Evolutionary conservation across 306 rosid genomes (phyloP).

Genomic region (Aeschynomene evenia): DNA sequence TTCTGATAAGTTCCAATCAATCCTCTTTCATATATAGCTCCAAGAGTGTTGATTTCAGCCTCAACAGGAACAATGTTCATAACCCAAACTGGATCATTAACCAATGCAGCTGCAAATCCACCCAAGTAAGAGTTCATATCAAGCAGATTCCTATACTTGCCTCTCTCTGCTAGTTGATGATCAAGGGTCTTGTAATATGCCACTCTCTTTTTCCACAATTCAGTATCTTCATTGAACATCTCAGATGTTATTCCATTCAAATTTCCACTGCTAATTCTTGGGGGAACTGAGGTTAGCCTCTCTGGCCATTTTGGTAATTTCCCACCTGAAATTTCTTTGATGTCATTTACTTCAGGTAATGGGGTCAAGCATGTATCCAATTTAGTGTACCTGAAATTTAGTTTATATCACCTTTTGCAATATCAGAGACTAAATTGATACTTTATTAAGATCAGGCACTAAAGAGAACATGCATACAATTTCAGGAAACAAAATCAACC

Average conservation of each 20-base stretch:
- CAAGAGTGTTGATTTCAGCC: conserved; percentile 75
- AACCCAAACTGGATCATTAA: conserved; percentile 81
- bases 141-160: conserved; percentile 79
- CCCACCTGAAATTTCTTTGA: conserved; percentile 72
- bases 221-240: conserved; percentile 50
- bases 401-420: too few species aligned
- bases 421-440: too few species aligned
- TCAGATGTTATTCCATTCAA: conserved; percentile 60
- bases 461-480: not conserved
- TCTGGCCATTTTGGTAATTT: conserved; percentile 72
- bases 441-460: too few species aligned
- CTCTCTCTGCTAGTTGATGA: conserved; percentile 59
- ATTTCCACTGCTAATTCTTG: conserved; percentile 74
- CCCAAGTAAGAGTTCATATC: conserved; percentile 90
- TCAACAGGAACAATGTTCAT: conserved; percentile 91
- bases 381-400: conserved; percentile 80
- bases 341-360: conserved; percentile 61
- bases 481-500: too few species aligned
- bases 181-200: conserved; percentile 61
- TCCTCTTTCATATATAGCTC: conserved; percentile 82
- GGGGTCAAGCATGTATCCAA: conserved; percentile 82
- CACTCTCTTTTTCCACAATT: conserved; percentile 79
- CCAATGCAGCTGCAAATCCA: conserved; percentile 87
- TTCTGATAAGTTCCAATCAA: conserved; percentile 89
- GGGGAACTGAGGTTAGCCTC: conserved; percentile 73